Evolutionary conservation across 2,329 filamentous ascomycete species (phyloP), one percentile per base, ranked within the genome.

Genomic region (Penicillium paneum): DNA sequence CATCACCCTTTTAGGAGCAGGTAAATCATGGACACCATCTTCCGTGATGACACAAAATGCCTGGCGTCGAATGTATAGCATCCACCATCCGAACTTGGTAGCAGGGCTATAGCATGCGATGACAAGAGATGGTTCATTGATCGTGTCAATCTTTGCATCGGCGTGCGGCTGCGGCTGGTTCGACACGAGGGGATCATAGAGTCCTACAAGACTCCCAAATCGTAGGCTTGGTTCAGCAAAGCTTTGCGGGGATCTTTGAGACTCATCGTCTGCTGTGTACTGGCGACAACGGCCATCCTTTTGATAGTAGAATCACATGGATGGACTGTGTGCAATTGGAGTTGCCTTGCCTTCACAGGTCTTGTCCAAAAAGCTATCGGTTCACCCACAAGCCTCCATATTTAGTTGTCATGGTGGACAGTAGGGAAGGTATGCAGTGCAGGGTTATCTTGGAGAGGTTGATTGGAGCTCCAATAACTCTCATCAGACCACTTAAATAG

Each of bases 31-130:
- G 58, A 94, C 90, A 43, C 90, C 90, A 64, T 95, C 90, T 55
- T 90, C 90, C 17, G 90, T 94, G 90, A 95, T 94, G 55, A 90
- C 90, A 71, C 87, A 90, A 71, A 89, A 93, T 19, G 83, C 82
- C 21, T 83, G 81, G 38, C 90, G 86, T 15, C 91, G 84, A n/a
- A 61, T 92, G 89, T 15, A 96, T 82, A 6, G 91, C 90, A 63
- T 92, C 89, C 48, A 96, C 92, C 90, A 96, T 95, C 55, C 90
- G 86, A 5, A 91, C 90, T 96, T 96, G 36, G 91, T 95, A 55
- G 89, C 84, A 0, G 91, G 91, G 1, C 89, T 88, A 68, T 90
- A 95, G 35, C 91, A 86, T 35, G 91, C 90, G 56, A 95, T 87
- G 8, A 95, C 91, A 0, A 93, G 78, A 2, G 90, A 90, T 2